These are phyloP conservation scores for Meira nashicola DNA, from an alignment of 1,284 basidiomycete genomes.

Conservation along the genomic window DNA sequence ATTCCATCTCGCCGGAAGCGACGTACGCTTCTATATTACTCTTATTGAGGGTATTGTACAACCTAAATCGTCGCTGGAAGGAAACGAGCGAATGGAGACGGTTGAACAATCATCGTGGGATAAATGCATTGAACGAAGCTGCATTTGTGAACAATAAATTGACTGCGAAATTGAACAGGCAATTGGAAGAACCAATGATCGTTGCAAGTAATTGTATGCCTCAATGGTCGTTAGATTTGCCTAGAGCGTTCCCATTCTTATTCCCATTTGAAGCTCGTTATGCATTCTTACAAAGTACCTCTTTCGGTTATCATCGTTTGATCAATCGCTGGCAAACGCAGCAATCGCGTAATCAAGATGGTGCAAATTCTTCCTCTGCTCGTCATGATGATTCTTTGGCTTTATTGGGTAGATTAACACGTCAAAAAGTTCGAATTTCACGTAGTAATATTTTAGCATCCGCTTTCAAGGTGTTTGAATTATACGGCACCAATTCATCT, in stretches of 20 bases:
- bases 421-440: slow-evolving; percentile 95
- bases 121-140: slow-evolving; percentile 58
- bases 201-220: slow-evolving; percentile 93
- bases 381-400: slow-evolving; percentile 66
- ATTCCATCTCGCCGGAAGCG: slow-evolving; percentile 76
- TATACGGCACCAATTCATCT: slow-evolving; percentile 82
- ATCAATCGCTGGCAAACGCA: slow-evolving; percentile 84
- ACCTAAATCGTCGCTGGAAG: slow-evolving; percentile 66
- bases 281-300: slow-evolving; percentile 91
- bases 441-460: slow-evolving; percentile 90
- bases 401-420: slow-evolving; percentile 82
- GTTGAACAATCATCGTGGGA: not conserved
- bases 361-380: slow-evolving; percentile 21
- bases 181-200: slow-evolving; percentile 97
- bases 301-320: slow-evolving; percentile 90
- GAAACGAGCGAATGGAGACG: not conserved
- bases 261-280: slow-evolving; percentile 97
- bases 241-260: slow-evolving; percentile 90
- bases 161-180: slow-evolving; percentile 93
- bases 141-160: slow-evolving; percentile 97
- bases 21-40: slow-evolving; percentile 85
- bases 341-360: slow-evolving; percentile 57
- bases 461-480: slow-evolving; percentile 94
- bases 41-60: slow-evolving; percentile 79
- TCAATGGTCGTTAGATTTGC: slow-evolving; percentile 90